These are phyloP conservation scores for Talaromyces sp. DNA, from an alignment of 2,329 filamentous ascomycete species.

Conservation along the genomic window DNA sequence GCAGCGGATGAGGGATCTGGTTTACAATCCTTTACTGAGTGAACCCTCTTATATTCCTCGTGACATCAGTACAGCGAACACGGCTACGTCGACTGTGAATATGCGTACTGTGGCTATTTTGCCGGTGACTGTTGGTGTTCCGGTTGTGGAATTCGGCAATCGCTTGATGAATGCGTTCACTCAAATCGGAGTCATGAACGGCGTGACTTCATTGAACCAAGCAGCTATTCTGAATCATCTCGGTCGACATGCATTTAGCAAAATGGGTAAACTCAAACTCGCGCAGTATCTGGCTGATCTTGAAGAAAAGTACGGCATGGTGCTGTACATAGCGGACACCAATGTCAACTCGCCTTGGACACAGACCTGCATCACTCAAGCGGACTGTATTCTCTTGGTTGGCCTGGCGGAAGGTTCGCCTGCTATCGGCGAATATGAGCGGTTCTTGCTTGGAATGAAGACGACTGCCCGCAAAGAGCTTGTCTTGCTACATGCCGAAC, in stretches of 20 bases:
- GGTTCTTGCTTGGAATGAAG: constrained; percentile 94
- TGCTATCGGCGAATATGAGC: constrained; percentile 90
- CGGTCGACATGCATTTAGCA: constrained; percentile 92
- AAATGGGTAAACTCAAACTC: constrained; percentile 93
- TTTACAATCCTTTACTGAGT: constrained; percentile 70
- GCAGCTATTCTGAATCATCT: constrained; percentile 91
- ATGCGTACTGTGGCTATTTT: constrained; percentile 88
- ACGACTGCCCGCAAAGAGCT: constrained; percentile 92
- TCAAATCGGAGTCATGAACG: constrained; percentile 85
- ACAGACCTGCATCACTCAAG: constrained; percentile 93
- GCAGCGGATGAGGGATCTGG: constrained; percentile 76
- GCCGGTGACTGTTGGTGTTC: constrained; percentile 85
- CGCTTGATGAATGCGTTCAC: constrained; percentile 80
- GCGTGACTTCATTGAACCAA: constrained; percentile 88
- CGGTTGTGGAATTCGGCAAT: constrained; percentile 91
- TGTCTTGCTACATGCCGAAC: constrained; percentile 82
- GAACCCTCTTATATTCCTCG: constrained; percentile 62
- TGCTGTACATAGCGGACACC: constrained; percentile 94
- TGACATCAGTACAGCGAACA: constrained; percentile 49
- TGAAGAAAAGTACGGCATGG: constrained; percentile 94
- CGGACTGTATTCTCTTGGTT: constrained; percentile 91
- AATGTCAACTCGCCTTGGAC: constrained; percentile 98
- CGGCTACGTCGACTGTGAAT: constrained; percentile 79
- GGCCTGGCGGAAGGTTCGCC: constrained; percentile 87
- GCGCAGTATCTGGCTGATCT: constrained; percentile 94